Evolutionary conservation across 345 rosid genomes (phyloP).

Genomic region (Cardamine occulta): DNA sequence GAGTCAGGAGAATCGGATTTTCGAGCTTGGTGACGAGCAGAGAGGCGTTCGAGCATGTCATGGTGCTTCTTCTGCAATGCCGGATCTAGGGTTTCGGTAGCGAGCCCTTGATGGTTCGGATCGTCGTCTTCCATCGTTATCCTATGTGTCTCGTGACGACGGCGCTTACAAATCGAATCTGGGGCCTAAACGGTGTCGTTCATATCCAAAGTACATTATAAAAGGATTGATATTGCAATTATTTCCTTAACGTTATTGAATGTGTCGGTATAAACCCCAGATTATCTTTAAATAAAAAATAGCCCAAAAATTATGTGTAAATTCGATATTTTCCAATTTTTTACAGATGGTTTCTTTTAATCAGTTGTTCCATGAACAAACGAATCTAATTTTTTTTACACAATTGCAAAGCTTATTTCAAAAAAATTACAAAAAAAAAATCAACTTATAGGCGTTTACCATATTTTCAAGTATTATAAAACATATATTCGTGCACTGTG

Average conservation of each 20-base stretch:
- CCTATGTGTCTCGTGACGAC: conserved; percentile 5
- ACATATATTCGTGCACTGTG: no score
- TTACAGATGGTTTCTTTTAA: neutral
- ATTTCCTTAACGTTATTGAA: neutral
- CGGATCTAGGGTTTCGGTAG: conserved; percentile 34
- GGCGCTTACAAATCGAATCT: conserved; percentile 1
- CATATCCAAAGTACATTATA: neutral
- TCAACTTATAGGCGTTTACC: no score
- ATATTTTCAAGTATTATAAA: no score
- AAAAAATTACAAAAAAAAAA: no score
- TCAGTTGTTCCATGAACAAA: neutral
- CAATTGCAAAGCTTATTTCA: no score
- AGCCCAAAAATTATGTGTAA: neutral
- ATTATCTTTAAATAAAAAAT: neutral
- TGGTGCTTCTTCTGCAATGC: conserved; percentile 61
- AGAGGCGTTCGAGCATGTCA: conserved; percentile 79
- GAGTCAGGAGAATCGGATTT: conserved; percentile 49
- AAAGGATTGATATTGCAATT: neutral
- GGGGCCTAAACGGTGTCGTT: conserved; percentile 16
- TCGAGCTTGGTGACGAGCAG: conserved; percentile 73
- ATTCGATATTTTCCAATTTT: neutral
- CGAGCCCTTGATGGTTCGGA: neutral
- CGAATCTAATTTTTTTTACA: no score
- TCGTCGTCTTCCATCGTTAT: conserved; percentile 34
- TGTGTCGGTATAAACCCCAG: neutral